Evolutionary conservation across 108 stramenopile genomes (phyloP).

Genomic region (Nitzschia putrida): DNA sequence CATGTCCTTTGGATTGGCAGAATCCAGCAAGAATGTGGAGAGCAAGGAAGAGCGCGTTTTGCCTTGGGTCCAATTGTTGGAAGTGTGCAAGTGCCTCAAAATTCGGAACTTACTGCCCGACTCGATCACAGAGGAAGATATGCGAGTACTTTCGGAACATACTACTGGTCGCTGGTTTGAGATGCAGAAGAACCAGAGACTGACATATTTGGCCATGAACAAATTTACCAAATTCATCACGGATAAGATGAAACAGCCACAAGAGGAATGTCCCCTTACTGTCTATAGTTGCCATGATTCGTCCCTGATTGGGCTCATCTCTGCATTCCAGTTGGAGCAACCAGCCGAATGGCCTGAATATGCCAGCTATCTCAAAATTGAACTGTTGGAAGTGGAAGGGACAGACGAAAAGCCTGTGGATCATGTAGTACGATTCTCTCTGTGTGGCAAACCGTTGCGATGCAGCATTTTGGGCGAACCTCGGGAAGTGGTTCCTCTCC

Average conservation of each 20-base stretch:
- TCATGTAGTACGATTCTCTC: neutral
- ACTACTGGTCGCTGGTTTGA: slow-evolving; percentile 83
- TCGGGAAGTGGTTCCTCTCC: too few species aligned
- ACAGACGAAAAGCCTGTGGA: slow-evolving; percentile 1
- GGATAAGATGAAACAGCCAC: slow-evolving; percentile 33
- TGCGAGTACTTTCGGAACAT: slow-evolving; percentile 57
- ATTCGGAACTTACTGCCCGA: slow-evolving; percentile 61
- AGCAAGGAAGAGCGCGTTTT: slow-evolving; percentile 12
- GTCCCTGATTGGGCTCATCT: slow-evolving; percentile 77
- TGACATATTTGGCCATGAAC: slow-evolving; percentile 75
- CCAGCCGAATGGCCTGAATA: slow-evolving; percentile 80
- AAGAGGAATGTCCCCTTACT: slow-evolving; percentile 51
- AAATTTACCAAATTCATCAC: slow-evolving; percentile 49
- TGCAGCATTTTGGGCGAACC: too few species aligned
- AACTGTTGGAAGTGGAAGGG: slow-evolving; percentile 60
- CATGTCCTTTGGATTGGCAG: slow-evolving; percentile 72
- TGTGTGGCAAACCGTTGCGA: too few species aligned
- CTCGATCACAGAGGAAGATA: slow-evolving; percentile 56
- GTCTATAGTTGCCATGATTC: slow-evolving; percentile 82
- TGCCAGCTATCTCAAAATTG: slow-evolving; percentile 68
- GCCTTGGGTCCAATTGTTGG: slow-evolving; percentile 68
- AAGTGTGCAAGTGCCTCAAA: slow-evolving; percentile 72
- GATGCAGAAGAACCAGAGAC: slow-evolving; percentile 56
- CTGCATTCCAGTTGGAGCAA: slow-evolving; percentile 68
- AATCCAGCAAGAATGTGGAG: slow-evolving; percentile 23